These are phyloP conservation scores for Apodospora peruviana DNA, from an alignment of 495 filamentous ascomycete genomes.

Conservation along the genomic window DNA sequence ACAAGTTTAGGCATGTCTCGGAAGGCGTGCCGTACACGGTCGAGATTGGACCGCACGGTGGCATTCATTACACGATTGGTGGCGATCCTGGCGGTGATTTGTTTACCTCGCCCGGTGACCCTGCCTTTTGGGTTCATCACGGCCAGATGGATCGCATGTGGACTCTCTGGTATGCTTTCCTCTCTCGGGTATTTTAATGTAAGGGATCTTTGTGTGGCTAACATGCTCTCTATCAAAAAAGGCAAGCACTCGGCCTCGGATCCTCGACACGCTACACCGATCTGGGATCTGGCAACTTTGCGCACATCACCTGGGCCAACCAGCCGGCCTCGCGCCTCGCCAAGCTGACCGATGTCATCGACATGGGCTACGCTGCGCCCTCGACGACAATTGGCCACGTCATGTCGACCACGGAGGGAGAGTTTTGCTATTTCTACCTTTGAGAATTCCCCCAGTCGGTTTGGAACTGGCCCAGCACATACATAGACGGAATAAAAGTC, in stretches of 20 bases:
- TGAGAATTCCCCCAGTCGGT: too few species aligned
- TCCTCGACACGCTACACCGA: slow-evolving; percentile 24
- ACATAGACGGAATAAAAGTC: too few species aligned
- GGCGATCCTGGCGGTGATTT: slow-evolving; percentile 56
- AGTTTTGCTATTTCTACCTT: slow-evolving; percentile 41
- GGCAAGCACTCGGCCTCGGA: slow-evolving; percentile 9
- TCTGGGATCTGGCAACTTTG: slow-evolving; percentile 37
- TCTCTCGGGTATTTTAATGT: too few species aligned
- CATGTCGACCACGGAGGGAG: slow-evolving; percentile 32
- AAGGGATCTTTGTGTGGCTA: neutral
- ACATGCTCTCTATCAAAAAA: neutral
- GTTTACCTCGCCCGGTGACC: slow-evolving; percentile 57
- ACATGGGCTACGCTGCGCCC: slow-evolving; percentile 30
- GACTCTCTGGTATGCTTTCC: slow-evolving; percentile 60
- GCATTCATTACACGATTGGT: slow-evolving; percentile 58
- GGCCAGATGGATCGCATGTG: slow-evolving; percentile 59
- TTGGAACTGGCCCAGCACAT: too few species aligned
- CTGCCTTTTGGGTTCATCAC: slow-evolving; percentile 65
- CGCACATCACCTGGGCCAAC: slow-evolving; percentile 49
- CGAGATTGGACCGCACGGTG: slow-evolving; percentile 56
- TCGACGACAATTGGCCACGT: slow-evolving; percentile 35
- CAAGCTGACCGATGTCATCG: slow-evolving; percentile 30
- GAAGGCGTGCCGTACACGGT: slow-evolving; percentile 45
- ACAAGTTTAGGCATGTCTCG: slow-evolving; percentile 44
- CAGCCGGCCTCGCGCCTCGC: slow-evolving; percentile 28